Evolutionary conservation across 78 protist genomes (phyloP).

Genomic region (Tieghemostelium lacteum): DNA sequence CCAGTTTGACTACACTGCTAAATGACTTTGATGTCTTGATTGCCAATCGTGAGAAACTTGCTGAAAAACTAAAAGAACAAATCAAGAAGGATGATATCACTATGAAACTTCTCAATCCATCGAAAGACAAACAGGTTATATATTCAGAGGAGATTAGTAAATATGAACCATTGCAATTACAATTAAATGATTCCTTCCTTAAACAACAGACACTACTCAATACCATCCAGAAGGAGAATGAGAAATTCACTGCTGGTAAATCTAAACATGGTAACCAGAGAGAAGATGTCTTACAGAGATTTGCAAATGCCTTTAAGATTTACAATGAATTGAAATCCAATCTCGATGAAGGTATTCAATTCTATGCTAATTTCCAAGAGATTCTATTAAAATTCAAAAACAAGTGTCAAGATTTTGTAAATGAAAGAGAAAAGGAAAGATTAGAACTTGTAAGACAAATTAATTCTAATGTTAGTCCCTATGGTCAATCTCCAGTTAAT

Average conservation of each 20-base stretch:
- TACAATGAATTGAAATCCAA: constrained; percentile 72
- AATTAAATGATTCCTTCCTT: constrained; percentile 33
- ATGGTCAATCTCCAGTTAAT: constrained; percentile 12
- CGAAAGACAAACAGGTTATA: constrained; percentile 10
- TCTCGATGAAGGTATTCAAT: constrained; percentile 77
- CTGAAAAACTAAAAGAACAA: constrained; percentile 42
- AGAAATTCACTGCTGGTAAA: constrained; percentile 38
- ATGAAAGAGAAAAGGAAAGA: constrained; percentile 68
- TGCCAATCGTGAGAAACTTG: constrained; percentile 42
- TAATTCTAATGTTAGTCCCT: constrained; percentile 8
- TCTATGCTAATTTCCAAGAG: constrained; percentile 79
- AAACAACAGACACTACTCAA: constrained; percentile 55
- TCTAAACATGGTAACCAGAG: constrained; percentile 62
- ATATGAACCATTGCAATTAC: constrained; percentile 60
- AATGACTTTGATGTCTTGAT: constrained; percentile 34
- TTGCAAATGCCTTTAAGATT: constrained; percentile 68
- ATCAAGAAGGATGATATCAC: constrained; percentile 56
- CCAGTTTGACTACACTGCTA: constrained; percentile 7
- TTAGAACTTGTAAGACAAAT: constrained; percentile 55
- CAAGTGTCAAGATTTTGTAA: constrained; percentile 66
- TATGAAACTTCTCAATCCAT: constrained; percentile 33
- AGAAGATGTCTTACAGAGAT: constrained; percentile 53
- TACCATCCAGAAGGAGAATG: constrained; percentile 48
- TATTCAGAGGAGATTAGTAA: constrained; percentile 51
- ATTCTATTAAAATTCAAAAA: constrained; percentile 28